Base-by-base conservation (phyloP, 2,329 filamentous ascomycete genomes). In the Huntiella bhutanensis region DNA sequence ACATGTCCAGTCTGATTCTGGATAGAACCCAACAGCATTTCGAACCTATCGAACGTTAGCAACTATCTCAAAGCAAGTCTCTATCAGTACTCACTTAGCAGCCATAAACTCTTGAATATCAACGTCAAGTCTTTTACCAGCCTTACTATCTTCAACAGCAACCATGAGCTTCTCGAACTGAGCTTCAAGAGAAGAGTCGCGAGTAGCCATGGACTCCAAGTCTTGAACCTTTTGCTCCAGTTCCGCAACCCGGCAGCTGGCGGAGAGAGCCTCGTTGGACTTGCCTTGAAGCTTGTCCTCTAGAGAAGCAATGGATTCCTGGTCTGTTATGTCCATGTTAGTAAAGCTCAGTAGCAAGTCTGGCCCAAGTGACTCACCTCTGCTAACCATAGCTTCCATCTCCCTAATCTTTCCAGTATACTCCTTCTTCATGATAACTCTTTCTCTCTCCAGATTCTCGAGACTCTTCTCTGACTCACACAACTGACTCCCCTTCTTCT, bases 171-270 rank as follows among this genome's bases (percentile, higher is more conserved):
- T 39, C 7, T 11, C 13, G 17, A 45, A 19, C 35, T 45, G 47
- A 17, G 5, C n/a, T n/a, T 43, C 33, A 7, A 46, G 39, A 4
- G 13, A 15, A 4, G 46, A 15, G 28, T 43, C 41, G n/a, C 42
- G 48, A 15, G 22, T 15, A 10, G 32, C 17, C 12, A 44, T 11
- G 8, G 34, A 7, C 13, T 41, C 32, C 4, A 36, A 35, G 7
- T 50, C 41, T 13, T 41, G 13, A 12, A 40, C 15, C 32, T 41
- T 47, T 16, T 50, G 45, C 11, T 28, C 17, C 12, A 50, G 41
- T 33, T 50, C 40, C 5, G 48, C 33, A 28, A 50, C 38, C 4
- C 22, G 40, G 22, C 40, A 33, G 8, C 47, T 16, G 3, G 28
- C 16, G 5, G 22, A 34, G 33, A 33, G 11, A 16, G 41, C 28